phyloP scores from a whole-genome alignment of 2,329 filamentous ascomycete genomes.

The Fusarium sp. region DNA sequence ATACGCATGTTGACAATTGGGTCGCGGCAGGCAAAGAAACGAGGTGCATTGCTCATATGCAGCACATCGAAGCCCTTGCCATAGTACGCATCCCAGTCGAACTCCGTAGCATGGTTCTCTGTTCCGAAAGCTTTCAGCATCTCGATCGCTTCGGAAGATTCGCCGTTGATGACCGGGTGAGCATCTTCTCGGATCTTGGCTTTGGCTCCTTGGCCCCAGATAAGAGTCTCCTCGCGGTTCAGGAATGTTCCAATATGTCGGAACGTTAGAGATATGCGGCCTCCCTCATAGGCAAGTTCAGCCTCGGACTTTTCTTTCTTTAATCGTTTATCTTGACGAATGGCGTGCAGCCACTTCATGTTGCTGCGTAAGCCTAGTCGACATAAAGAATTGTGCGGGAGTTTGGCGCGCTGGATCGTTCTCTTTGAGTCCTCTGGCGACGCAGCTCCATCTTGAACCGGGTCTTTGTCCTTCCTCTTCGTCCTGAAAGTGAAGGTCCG shows the following conservation, averaged over 20 bases:
- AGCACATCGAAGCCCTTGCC: conserved; percentile 87
- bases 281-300: conserved; percentile 79
- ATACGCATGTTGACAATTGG: conserved; percentile 62
- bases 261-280: conserved; percentile 93
- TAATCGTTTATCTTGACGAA: conserved; percentile 85
- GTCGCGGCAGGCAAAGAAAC: conserved; percentile 64
- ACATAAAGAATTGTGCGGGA: conserved; percentile 92
- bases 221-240: conserved; percentile 69
- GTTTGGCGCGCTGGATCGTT: conserved; percentile 72
- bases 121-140: conserved; percentile 84
- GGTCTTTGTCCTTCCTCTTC: conserved; percentile 70
- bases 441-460: conserved; percentile 37
- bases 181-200: conserved; percentile 73
- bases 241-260: conserved; percentile 89
- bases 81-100: conserved; percentile 82
- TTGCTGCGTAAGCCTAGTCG: conserved; percentile 86
- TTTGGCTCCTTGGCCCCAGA: conserved; percentile 93
- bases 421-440: conserved; percentile 52
- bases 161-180: conserved; percentile 74
- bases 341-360: conserved; percentile 89
- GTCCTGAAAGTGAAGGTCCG: conserved; percentile 90
- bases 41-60: conserved; percentile 67
- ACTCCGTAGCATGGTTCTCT: conserved; percentile 81
- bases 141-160: conserved; percentile 71
- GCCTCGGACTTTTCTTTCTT: conserved; percentile 72